Conservation (phyloP, 73 alveolate genomes). For the Paramecium pentaurelia region DNA sequence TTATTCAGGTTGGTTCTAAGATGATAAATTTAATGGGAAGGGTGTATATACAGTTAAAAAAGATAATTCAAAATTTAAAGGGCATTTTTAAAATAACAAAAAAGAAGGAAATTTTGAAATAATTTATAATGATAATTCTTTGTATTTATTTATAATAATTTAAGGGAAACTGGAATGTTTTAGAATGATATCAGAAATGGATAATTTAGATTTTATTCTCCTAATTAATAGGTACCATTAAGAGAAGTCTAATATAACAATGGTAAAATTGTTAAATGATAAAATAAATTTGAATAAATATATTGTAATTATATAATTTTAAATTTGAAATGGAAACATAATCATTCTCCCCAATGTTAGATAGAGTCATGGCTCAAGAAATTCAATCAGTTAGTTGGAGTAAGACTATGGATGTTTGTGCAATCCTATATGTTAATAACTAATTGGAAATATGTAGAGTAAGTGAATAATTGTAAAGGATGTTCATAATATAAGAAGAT, state of each 20-base stretch:
- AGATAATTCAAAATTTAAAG: not conserved
- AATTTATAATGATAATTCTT: not conserved
- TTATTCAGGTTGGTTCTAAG: not conserved
- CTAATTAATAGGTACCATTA: not conserved
- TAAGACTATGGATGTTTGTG: conserved; percentile 48
- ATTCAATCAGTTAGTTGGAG: conserved; percentile 35
- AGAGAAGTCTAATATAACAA: not conserved
- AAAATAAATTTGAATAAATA: not conserved
- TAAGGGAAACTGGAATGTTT: not conserved
- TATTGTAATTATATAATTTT: not conserved
- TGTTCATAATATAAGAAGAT: conserved; percentile 19
- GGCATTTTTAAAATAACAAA: not conserved
- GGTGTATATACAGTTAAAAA: not conserved
- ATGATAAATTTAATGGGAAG: not conserved
- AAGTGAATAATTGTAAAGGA: conserved; percentile 11
- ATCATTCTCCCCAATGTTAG: conserved; percentile 1
- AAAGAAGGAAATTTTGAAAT: not conserved
- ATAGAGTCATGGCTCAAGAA: conserved; percentile 7
- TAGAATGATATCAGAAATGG: not conserved
- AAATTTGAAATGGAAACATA: conserved; percentile 23
- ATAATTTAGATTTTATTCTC: not conserved
- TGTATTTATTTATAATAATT: not conserved
- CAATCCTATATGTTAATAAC: not conserved
- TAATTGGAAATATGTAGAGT: conserved; percentile 23
- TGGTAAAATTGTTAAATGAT: not conserved